phyloP scores from a whole-genome alignment of 169 alveolate genomes.

The Plasmodium adleri region DNA sequence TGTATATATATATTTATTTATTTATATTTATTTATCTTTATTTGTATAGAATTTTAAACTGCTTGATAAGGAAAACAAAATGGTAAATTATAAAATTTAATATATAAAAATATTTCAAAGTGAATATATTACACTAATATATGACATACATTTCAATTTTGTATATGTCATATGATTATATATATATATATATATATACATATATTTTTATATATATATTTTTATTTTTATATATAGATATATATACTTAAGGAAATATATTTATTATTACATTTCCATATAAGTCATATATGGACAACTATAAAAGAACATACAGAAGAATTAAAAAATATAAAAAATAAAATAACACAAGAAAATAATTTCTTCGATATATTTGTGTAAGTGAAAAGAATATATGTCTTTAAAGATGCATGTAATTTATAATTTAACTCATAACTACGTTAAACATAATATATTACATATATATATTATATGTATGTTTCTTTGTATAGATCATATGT shows the following conservation, averaged over 20 bases:
- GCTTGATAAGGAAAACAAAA: no score
- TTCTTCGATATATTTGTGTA: conserved; percentile 10
- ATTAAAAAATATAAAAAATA: background rate
- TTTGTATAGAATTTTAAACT: background rate
- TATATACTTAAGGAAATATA: conserved; percentile 1
- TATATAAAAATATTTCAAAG: no score
- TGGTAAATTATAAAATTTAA: no score
- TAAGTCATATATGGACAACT: background rate
- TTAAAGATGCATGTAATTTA: no score
- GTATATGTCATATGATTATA: background rate
- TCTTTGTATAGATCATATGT: no score
- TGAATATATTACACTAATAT: no score
- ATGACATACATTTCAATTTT: no score
- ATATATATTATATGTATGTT: no score
- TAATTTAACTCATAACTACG: no score
- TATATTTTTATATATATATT: background rate
- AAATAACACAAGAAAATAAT: background rate
- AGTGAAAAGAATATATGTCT: background rate
- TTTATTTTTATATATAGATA: conserved; percentile 7
- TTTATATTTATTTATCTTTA: background rate
- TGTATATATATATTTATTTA: background rate
- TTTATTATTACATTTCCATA: conserved; percentile 1
- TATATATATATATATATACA: background rate
- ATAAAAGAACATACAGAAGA: background rate
- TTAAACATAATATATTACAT: no score